Evolutionary conservation across 108 stramenopile genomes (phyloP), one percentile per base, ranked within the genome.

Genomic region (Skeletonema costatum): DNA sequence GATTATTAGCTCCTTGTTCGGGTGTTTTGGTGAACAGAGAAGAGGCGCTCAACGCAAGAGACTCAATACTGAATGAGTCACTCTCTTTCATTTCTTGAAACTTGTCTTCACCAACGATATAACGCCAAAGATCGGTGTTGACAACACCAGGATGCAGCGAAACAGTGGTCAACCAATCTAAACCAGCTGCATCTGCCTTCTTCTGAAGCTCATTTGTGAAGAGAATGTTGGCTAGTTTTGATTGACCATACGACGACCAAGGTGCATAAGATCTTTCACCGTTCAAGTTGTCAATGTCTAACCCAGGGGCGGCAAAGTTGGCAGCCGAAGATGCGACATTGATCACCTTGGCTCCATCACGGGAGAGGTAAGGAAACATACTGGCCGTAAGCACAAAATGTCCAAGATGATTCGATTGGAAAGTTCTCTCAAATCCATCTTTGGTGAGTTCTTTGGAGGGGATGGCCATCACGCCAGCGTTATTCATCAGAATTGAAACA

Each of bases 391-490:
- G 71, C 7, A 81, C 86, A 81, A 93, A 97, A 73, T 97, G 96
- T 36, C 96, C 93, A 5, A 97, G 80, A 75, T 95, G 93, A 81
- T 95, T 95, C 17, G 87, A 87, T 62, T 89, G 91, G 59, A 97
- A 89, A 17, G 90, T 90, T 35, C 84, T 66, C 75, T 97, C 96
- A 67, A 81, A 90, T 9, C 94, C 94, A 78, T 97, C 96, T 35
- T 84, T 78, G 46, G 94, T 94, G 5, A 90, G 12, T 64, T 89
- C 75, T 30, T 63, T 71, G 14, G 82, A 66, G 11, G 92, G 94
- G 65, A 95, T 82, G 31, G 93, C 93, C 96, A 97, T 97, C 32
- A 97, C 90, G 14, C 94, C 96, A 12, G 96, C 96, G 85, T 97
- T 97, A 70, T 95, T 94, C 61, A 97, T 64, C 39, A 95, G 70